These are phyloP conservation scores for Pleurotus citrinopileatus DNA, from an alignment of 768 basidiomycete genomes.

Conservation along the genomic window DNA sequence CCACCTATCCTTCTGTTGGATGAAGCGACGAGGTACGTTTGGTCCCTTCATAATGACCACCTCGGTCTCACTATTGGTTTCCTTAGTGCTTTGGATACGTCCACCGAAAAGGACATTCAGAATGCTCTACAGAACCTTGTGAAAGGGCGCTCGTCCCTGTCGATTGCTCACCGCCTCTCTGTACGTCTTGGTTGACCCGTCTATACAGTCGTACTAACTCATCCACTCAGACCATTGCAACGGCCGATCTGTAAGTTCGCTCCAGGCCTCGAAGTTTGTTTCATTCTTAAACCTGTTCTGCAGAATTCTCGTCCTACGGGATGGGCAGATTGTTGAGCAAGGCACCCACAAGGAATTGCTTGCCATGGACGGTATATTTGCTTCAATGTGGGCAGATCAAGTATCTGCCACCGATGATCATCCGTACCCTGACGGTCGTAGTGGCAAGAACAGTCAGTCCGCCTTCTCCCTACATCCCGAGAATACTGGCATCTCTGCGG, in stretches of 20 bases:
- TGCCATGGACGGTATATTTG: conserved; percentile 68
- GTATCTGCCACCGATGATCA: conserved; percentile 60
- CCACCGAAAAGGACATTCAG: conserved; percentile 88
- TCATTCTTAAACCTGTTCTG: conserved; percentile 13
- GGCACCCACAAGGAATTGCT: conserved; percentile 80
- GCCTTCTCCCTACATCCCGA: conserved; percentile 38
- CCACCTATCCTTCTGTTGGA: conserved; percentile 79
- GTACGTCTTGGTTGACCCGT: conserved; percentile 36
- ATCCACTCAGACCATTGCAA: conserved; percentile 45
- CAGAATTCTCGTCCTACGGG: conserved; percentile 90
- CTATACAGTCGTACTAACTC: conserved; percentile 14
- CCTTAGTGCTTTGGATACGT: conserved; percentile 78
- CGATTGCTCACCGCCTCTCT: conserved; percentile 78
- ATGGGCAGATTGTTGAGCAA: conserved; percentile 84
- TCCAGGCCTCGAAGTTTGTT: background rate
- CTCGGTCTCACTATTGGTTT: background rate
- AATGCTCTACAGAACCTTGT: conserved; percentile 81
- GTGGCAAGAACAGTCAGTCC: conserved; percentile 34
- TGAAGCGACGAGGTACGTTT: conserved; percentile 64
- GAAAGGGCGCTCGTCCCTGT: conserved; percentile 68
- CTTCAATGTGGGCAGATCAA: conserved; percentile 89
- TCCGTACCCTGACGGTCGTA: conserved; percentile 29
- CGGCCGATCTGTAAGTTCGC: conserved; percentile 53
- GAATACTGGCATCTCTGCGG: conserved; percentile 24
- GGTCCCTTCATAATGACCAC: background rate